phyloP scores from a whole-genome alignment of 805 yeast genomes.

The Candida chauliodis region DNA sequence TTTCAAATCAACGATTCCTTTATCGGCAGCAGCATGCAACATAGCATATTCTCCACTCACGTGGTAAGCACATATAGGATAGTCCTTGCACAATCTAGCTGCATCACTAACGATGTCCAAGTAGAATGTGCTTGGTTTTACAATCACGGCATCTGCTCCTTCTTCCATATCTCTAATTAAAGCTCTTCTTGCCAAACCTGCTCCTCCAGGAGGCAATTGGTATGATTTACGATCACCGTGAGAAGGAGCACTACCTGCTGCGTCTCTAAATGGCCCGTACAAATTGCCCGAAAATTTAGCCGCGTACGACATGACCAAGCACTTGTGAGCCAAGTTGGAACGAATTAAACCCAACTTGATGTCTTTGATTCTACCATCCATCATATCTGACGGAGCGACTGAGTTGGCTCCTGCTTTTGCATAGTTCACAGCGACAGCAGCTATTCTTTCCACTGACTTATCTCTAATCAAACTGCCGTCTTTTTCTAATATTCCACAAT shows the following conservation, averaged over 20 bases:
- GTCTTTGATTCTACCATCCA: slow-evolving; percentile 88
- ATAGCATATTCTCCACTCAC: slow-evolving; percentile 97
- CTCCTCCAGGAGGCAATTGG: slow-evolving; percentile 90
- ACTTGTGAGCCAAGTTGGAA: slow-evolving; percentile 79
- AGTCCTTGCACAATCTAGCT: slow-evolving; percentile 70
- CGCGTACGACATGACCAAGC: slow-evolving; percentile 87
- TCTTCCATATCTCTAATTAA: slow-evolving; percentile 79
- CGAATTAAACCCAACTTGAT: slow-evolving; percentile 82
- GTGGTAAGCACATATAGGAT: slow-evolving; percentile 92
- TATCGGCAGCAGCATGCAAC: slow-evolving; percentile 97
- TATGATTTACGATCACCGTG: slow-evolving; percentile 90
- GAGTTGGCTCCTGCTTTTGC: slow-evolving; percentile 95
- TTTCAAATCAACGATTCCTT: slow-evolving; percentile 85
- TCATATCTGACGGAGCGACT: slow-evolving; percentile 97
- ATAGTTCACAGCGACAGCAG: slow-evolving; percentile 92
- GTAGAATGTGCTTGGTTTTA: slow-evolving; percentile 94
- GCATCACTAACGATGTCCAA: slow-evolving; percentile 90
- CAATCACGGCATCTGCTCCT: slow-evolving; percentile 94
- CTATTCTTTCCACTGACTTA: slow-evolving; percentile 73
- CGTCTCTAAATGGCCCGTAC: slow-evolving; percentile 97
- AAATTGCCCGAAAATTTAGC: slow-evolving; percentile 90
- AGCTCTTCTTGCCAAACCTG: slow-evolving; percentile 93
- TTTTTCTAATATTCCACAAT: slow-evolving; percentile 85
- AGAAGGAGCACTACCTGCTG: slow-evolving; percentile 88
- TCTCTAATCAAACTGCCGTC: slow-evolving; percentile 84